Base-by-base conservation (phyloP, 306 rosid genomes). In the Acacia crassicarpa region DNA sequence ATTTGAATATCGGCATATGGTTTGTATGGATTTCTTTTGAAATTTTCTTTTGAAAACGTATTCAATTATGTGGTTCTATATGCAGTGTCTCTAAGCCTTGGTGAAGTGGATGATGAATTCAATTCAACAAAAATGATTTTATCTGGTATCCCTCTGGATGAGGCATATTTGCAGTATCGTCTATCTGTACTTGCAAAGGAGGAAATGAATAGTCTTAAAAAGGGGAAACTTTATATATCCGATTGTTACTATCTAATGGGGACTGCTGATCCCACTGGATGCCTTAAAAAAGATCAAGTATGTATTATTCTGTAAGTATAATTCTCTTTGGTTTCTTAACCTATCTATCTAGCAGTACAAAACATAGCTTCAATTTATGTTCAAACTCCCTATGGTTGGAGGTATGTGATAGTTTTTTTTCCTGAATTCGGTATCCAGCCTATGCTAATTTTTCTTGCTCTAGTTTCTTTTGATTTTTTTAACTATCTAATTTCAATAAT, bases 231-330 rank as follows among this genome's bases (percentile, higher is more conserved):
- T n/a, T 74, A 63, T 65, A 81, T 90, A 0, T 85, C 91, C 23
- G 86, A 88, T 9, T 86, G 88, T 80, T 94, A 84, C 84, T 90
- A 90, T 76, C 67, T 94, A 49, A 92, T 92, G 97, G 98, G 98
- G 48, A 92, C 98, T 77, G 93, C 80, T 33, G 98, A 92, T 84
- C 98, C 97, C 38, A 94, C 96, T 3, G 84, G 89, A 49, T 46
- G 46, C 23, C 88, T 94, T 3, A 40, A 86, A 77, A 76, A 51
- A 32, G 82, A 77, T 86, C 82, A 94, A 94, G 96, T 94, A 76
- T 92, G 97, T 33, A 22, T 94, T 32, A 87, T 91, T 65, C 94
- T 87, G 98, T 94, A 91, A 45, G 97, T 80, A 35, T 68, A 19
- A 78, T 74, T 81, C 68, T 66, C 30, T 22, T 65, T n/a, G 10